These are phyloP conservation scores for Aquilaria yunnanensis DNA, from an alignment of 345 rosid species.

Conservation along the genomic window DNA sequence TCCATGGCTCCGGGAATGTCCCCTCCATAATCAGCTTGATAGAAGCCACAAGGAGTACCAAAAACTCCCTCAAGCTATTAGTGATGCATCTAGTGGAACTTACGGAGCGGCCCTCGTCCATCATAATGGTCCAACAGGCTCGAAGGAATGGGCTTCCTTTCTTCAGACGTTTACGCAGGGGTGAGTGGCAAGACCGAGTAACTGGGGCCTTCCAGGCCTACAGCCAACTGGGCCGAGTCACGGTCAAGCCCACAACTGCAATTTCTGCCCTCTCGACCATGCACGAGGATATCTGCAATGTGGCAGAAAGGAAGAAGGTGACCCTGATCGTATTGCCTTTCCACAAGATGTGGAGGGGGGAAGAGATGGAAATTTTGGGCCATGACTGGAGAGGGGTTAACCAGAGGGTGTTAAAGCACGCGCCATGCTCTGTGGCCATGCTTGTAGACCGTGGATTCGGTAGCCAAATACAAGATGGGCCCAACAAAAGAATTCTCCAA, in stretches of 20 bases:
- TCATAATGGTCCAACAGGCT: conserved; percentile 61
- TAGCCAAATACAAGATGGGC: conserved; percentile 20
- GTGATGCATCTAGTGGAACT: conserved; percentile 77
- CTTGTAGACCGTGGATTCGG: conserved; percentile 85
- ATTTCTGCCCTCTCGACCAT: conserved; percentile 57
- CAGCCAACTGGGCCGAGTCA: conserved; percentile 60
- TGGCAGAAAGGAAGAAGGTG: conserved; percentile 62
- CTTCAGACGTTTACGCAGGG: conserved; percentile 43
- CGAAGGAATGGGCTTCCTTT: conserved; percentile 68
- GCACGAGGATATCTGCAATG: conserved; percentile 81
- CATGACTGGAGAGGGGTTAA: conserved; percentile 77
- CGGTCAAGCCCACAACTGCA: conserved; percentile 54
- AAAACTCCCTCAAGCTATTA: conserved; percentile 58
- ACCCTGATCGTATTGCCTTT: conserved; percentile 64
- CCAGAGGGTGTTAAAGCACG: conserved; percentile 58
- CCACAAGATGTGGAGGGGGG: conserved; percentile 58
- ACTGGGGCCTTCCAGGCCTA: conserved; percentile 61
- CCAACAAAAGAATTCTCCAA: conserved; percentile 5
- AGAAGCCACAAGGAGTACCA: conserved; percentile 60
- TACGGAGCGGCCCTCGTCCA: conserved; percentile 75
- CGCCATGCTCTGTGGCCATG: conserved; percentile 74
- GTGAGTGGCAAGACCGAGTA: conserved; percentile 50
- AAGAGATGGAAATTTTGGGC: conserved; percentile 53
- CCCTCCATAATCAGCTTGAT: conserved; percentile 57
- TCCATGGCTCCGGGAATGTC: conserved; percentile 58